A percentile compares a stretch with the other conserved stretches of the same genome.
Conservation (phyloP, 768 basidiomycete species). For the Russula brevipes region DNA sequence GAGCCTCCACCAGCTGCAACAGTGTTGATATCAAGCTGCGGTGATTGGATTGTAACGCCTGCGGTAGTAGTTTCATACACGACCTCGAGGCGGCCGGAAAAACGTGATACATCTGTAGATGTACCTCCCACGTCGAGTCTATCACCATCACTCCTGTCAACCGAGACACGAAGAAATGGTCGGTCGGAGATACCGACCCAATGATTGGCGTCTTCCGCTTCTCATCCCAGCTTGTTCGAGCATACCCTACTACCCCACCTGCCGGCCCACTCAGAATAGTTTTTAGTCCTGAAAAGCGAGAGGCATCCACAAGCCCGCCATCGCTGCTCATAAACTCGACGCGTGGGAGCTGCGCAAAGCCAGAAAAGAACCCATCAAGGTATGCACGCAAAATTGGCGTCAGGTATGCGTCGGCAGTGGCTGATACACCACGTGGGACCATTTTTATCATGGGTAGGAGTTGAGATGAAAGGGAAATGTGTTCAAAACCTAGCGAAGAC, state of each 20-base stretch:
- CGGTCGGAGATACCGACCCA: slow-evolving; percentile 47
- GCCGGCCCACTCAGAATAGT: slow-evolving; percentile 92
- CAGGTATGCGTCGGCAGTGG: slow-evolving; percentile 92
- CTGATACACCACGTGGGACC: slow-evolving; percentile 87
- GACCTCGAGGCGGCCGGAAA: slow-evolving; percentile 84
- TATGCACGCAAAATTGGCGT: slow-evolving; percentile 84
- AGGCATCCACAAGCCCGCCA: slow-evolving; percentile 73
- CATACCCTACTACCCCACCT: slow-evolving; percentile 94
- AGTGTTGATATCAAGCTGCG: slow-evolving; percentile 93
- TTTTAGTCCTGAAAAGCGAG: slow-evolving; percentile 89
- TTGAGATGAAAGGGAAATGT: slow-evolving; percentile 83
- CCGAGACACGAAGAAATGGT: neutral
- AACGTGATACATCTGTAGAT: slow-evolving; percentile 92
- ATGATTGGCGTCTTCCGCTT: slow-evolving; percentile 70
- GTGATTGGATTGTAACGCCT: slow-evolving; percentile 86
- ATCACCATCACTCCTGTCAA: neutral
- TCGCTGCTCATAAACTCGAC: slow-evolving; percentile 98
- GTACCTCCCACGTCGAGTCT: slow-evolving; percentile 94
- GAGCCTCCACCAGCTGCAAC: slow-evolving; percentile 95
- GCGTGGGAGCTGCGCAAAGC: slow-evolving; percentile 70
- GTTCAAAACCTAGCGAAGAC: slow-evolving; percentile 75
- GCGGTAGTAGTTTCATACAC: slow-evolving; percentile 96
- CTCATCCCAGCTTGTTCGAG: slow-evolving; percentile 85
- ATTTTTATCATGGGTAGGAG: slow-evolving; percentile 95
- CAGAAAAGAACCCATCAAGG: slow-evolving; percentile 85